These are phyloP conservation scores for Colletotrichum magnum DNA, from an alignment of 2,329 filamentous ascomycete genomes.

Conservation along the genomic window DNA sequence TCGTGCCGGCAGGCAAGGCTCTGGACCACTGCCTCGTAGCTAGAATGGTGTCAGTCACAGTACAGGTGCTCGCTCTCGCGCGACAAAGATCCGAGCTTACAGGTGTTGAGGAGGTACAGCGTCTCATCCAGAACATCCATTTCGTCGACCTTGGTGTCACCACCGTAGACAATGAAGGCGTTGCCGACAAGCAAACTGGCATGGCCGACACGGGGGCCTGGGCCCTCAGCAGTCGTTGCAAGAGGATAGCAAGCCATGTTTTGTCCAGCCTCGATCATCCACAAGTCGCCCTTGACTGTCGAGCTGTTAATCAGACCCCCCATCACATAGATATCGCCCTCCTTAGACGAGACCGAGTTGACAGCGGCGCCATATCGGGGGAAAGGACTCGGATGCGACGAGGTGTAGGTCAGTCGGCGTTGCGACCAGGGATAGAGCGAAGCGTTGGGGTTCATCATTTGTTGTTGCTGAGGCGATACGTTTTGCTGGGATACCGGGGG, in stretches of 20 bases:
- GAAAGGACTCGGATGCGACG: conserved; percentile 87
- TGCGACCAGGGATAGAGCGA: conserved; percentile 98
- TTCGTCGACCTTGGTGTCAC: conserved; percentile 97
- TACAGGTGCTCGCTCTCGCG: not conserved
- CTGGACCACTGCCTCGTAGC: conserved; percentile 98
- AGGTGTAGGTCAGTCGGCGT: conserved; percentile 86
- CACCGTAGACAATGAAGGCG: conserved; percentile 98
- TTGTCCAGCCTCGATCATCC: conserved; percentile 94
- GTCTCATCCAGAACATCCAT: conserved; percentile 94
- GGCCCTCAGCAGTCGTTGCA: conserved; percentile 91
- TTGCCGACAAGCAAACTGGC: conserved; percentile 95
- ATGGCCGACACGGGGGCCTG: conserved; percentile 94
- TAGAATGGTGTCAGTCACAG: conserved; percentile 53
- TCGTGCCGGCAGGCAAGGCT: conserved; percentile 86
- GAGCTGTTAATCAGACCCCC: conserved; percentile 95
- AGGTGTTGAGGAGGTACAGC: conserved; percentile 95
- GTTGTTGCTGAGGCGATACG: conserved; percentile 34
- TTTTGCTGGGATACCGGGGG: conserved; percentile 50
- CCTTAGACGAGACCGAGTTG: conserved; percentile 92
- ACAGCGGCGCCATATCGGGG: conserved; percentile 97
- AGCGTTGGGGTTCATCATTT: conserved; percentile 71
- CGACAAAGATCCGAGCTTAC: conserved; percentile 70
- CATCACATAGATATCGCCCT: conserved; percentile 98
- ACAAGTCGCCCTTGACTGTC: conserved; percentile 95
- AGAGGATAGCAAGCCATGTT: conserved; percentile 93